Percentiles rank a stretch among this genome's conserved stretches.
phyloP scores from a whole-genome alignment of 1,284 basidiomycete genomes.

The Sphagnurus paluster region DNA sequence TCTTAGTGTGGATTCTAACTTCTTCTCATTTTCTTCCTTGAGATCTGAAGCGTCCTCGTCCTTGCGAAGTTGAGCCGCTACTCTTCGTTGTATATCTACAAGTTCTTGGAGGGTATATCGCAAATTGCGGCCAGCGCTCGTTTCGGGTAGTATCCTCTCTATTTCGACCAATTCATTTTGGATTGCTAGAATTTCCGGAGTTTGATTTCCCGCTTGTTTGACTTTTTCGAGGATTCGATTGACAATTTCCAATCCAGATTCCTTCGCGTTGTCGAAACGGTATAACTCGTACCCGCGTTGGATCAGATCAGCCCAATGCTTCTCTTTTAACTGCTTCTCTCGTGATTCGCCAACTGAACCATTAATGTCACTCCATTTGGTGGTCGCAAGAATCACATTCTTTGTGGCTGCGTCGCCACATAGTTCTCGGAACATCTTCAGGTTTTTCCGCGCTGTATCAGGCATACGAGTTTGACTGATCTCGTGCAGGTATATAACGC shows the following conservation, averaged over 20 bases:
- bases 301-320: constrained; percentile 24
- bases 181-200: constrained; percentile 16
- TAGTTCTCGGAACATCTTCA: constrained; percentile 18
- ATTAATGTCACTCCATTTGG: constrained; percentile 18
- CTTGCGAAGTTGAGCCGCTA: constrained; percentile 8
- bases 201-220: neutral
- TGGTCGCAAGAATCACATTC: constrained; percentile 16
- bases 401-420: constrained; percentile 11
- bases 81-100: constrained; percentile 11
- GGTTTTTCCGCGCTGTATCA: constrained; percentile 17
- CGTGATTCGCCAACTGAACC: constrained; percentile 15
- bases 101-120: constrained; percentile 17
- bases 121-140: constrained; percentile 21
- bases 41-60: constrained; percentile 1
- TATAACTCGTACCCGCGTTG: constrained; percentile 14
- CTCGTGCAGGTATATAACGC: constrained; percentile 17
- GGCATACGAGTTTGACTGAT: constrained; percentile 17
- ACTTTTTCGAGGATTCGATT: constrained; percentile 6
- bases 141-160: constrained; percentile 20
- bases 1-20: neutral
- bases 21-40: constrained; percentile 6
- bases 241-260: constrained; percentile 20
- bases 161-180: constrained; percentile 24
- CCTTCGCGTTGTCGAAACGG: constrained; percentile 12
- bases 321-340: constrained; percentile 18